Evolutionary conservation across 495 filamentous ascomycete genomes (phyloP), one percentile per base, ranked within the genome.

Genomic region (Aspergillus sclerotioniger): DNA sequence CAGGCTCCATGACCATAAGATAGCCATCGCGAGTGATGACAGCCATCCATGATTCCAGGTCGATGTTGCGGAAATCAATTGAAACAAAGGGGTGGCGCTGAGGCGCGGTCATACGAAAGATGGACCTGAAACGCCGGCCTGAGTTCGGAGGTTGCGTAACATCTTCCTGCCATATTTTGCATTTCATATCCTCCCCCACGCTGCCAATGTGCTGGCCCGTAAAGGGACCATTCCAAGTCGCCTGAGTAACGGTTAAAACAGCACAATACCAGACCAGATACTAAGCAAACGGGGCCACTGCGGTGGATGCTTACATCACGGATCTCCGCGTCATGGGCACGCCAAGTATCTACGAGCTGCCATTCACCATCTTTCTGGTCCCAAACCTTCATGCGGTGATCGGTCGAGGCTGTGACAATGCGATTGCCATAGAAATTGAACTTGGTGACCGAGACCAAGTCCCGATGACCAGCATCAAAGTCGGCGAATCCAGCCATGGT

Each of bases 331-430:
- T 90, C 87, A 68, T 99, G 94, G 13, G 90, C 95, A 54, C 84
- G 84, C 91, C 94, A 97, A 50, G 85, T 90, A 67, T 97, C 94
- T 62, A 84, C 87, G 43, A 92, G 72, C 39, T 84, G 82, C 91
- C 91, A 96, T 48, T 85, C 76, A 13, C 85, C 85, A 62, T 91
- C 85, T 60, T 86, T 84, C 59, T 92, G 83, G 43, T 96, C 91
- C 82, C 91, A 98, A 31, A 98, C 89, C 68, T 91, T 91, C 62
- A 99, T 87, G 67, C 88, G 89, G 66, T 96, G 95, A 72, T 99
- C 94, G 3, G 91, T 88, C 35, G 90, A 94, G 29, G 90, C 90
- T 10, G 92, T 92, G 29, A 92, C 90, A 73, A 92, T 89, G 59
- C 92, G 90, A 62, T 88, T 92, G 57, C 94, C 94, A 68, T 93